A percentile compares a stretch with the other conserved stretches of the same genome.
phyloP scores from a whole-genome alignment of 2,329 filamentous ascomycete genomes.

The Alternaria alternata region DNA sequence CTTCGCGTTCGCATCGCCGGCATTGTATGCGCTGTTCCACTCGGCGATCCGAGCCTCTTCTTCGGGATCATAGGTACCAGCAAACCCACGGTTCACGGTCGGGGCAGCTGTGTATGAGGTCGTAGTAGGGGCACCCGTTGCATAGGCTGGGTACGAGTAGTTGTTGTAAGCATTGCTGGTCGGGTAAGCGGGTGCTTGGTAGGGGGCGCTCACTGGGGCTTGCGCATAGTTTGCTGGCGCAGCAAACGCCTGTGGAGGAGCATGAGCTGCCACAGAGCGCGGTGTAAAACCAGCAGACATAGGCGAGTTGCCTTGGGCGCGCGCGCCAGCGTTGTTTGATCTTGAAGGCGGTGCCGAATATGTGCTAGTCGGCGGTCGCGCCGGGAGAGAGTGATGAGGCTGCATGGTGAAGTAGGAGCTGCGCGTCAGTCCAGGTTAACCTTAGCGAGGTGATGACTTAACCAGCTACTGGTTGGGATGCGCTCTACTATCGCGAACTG shows the following conservation, averaged over 20 bases:
- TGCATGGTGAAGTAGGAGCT: conserved; percentile 32
- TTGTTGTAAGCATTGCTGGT: conserved; percentile 56
- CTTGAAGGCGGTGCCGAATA: conserved; percentile 69
- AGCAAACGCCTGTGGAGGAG: conserved; percentile 48
- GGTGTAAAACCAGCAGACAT: conserved; percentile 67
- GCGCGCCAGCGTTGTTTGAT: conserved; percentile 37
- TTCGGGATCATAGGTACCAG: conserved; percentile 70
- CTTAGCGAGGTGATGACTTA: conserved; percentile 31
- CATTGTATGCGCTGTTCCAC: conserved; percentile 90
- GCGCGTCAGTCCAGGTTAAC: conserved; percentile 27
- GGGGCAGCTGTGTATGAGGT: conserved; percentile 30
- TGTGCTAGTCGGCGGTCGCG: conserved; percentile 73
- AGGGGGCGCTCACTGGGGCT: conserved; percentile 52
- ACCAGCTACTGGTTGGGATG: conserved; percentile 27
- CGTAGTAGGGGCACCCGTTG: conserved; percentile 47
- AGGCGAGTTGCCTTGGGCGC: conserved; percentile 36
- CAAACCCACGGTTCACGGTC: conserved; percentile 41
- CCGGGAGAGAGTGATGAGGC: conserved; percentile 72
- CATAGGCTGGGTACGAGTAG: conserved; percentile 80
- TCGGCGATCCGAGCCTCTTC: conserved; percentile 91
- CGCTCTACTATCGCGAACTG: conserved; percentile 7
- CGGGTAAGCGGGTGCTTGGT: conserved; percentile 51
- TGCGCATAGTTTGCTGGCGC: conserved; percentile 49
- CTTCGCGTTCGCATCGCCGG: conserved; percentile 60
- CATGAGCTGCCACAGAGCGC: conserved; percentile 59